These are phyloP conservation scores for Phaeomoniella chlamydospora DNA, from an alignment of 2,329 filamentous ascomycete species.

Conservation along the genomic window DNA sequence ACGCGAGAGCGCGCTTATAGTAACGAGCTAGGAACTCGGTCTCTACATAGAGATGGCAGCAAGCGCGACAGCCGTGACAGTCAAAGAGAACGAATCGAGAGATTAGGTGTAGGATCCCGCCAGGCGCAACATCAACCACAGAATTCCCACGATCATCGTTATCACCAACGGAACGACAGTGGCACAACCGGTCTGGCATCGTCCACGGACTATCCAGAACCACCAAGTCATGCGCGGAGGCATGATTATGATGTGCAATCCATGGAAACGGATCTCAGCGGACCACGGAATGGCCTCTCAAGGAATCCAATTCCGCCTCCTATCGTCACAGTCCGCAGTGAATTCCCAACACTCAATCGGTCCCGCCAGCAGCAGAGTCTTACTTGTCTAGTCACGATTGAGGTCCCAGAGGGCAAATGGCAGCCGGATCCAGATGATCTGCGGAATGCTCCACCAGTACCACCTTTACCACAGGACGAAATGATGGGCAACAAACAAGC, in stretches of 20 bases:
- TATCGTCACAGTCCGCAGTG: constrained; percentile 84
- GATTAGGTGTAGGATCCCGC: constrained; percentile 23
- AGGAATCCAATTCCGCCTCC: constrained; percentile 85
- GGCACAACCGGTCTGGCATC: constrained; percentile 58
- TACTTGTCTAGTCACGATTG: constrained; percentile 85
- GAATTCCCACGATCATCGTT: constrained; percentile 7
- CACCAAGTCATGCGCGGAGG: constrained; percentile 50
- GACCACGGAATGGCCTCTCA: constrained; percentile 50
- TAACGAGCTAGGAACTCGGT: neutral
- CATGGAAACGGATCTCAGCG: constrained; percentile 75
- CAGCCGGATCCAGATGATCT: constrained; percentile 70
- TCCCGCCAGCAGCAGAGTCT: constrained; percentile 90
- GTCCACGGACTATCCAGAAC: constrained; percentile 66
- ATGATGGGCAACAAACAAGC: constrained; percentile 33
- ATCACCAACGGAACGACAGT: constrained; percentile 57
- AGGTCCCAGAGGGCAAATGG: constrained; percentile 90
- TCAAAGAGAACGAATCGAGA: constrained; percentile 30
- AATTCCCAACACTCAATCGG: constrained; percentile 85
- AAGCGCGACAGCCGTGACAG: constrained; percentile 26
- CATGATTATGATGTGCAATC: constrained; percentile 95
- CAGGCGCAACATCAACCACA: constrained; percentile 6
- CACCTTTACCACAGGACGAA: constrained; percentile 29
- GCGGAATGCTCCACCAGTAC: constrained; percentile 35
- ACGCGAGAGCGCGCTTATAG: constrained; percentile 4
- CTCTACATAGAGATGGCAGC: constrained; percentile 14